phyloP scores from a whole-genome alignment of 23 red algal species.

The Gracilaria gracilis region DNA sequence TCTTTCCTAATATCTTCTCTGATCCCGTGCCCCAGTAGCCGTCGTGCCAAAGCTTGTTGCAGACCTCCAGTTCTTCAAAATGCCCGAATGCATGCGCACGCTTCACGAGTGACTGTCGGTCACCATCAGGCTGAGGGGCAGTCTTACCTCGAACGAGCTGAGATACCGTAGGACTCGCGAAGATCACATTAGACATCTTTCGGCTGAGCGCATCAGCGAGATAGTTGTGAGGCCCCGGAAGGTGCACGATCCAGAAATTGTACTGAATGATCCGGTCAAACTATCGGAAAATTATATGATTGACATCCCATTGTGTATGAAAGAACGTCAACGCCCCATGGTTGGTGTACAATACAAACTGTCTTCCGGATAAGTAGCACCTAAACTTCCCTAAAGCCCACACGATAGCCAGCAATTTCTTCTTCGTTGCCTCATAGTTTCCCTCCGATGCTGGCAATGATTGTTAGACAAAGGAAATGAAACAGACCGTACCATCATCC shows the following conservation, averaged over 20 bases:
- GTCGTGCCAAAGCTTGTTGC: not conserved
- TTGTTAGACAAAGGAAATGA: not conserved
- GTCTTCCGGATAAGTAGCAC: not conserved
- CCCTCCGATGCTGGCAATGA: not conserved
- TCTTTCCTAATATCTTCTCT: not conserved
- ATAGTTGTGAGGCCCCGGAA: not conserved
- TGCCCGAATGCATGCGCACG: not conserved
- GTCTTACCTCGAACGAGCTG: not conserved
- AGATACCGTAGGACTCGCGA: not conserved
- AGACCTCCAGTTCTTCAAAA: not conserved
- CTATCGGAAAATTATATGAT: not conserved
- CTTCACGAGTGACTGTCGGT: not conserved
- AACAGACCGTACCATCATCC: not conserved
- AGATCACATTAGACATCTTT: not conserved
- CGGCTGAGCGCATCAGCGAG: constrained; percentile 12
- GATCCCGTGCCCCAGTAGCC: not conserved
- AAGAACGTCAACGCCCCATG: constrained; percentile 19
- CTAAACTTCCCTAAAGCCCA: constrained; percentile 22
- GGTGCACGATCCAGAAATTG: not conserved
- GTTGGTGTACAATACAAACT: constrained; percentile 5
- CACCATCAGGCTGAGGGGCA: not conserved
- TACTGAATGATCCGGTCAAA: constrained; percentile 5
- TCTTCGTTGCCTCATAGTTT: constrained; percentile 32
- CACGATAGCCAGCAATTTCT: constrained; percentile 17
- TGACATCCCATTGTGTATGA: not conserved